Evolutionary conservation across 345 rosid genomes (phyloP), one percentile per base, ranked within the genome.

Genomic region (Eucalyptus cloeziana): DNA sequence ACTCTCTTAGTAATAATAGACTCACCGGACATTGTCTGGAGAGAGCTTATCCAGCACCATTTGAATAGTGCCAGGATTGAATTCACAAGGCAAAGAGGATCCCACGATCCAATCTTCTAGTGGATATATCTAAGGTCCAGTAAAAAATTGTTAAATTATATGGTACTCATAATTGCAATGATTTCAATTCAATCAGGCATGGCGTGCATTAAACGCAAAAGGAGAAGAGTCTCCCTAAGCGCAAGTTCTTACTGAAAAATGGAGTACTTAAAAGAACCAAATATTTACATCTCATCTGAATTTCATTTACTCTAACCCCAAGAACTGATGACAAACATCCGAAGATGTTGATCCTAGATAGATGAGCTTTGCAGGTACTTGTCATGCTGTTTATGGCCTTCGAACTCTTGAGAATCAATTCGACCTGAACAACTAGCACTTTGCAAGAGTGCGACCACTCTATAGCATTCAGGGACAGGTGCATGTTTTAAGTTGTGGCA

Each of bases 21-120:
- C 95, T 92, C 88, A 97, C 99, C 98, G 93, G 89, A 94, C 95
- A 85, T 88, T 94, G 52, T 93, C 88, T 45, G 94, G 94, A 88
- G 97, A 95, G 91, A 97, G 99, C 90, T 94, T 94, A 64, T 95
- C 93, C 86, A 96, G 89, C 85, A 91, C 88, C 94, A 89, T 94
- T 89, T 95, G 94, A 89, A 97, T 93, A 91, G 88, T 90, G 88
- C 86, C 91, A 89, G 95, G 95, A 92, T 90, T 94, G 90, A 94
- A 97, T 85, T 91, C 92, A 89, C 95, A 93, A 86, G 99, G 99
- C 91, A 97, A 92, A 37, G 95, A 94, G 88, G 96, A 92, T 54
- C 93, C 96, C 47, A 95, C 98, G n/a, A 97, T 92, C 99, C 99
- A 97, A 90, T 96, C 98, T 91, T 92, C 92, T 16, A 94, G 88